Percentiles rank a stretch among this genome's conserved stretches.
These are phyloP conservation scores for Backusella liffmaniae DNA, from an alignment of 192 early-diverging fungal genomes.

Conservation along the genomic window DNA sequence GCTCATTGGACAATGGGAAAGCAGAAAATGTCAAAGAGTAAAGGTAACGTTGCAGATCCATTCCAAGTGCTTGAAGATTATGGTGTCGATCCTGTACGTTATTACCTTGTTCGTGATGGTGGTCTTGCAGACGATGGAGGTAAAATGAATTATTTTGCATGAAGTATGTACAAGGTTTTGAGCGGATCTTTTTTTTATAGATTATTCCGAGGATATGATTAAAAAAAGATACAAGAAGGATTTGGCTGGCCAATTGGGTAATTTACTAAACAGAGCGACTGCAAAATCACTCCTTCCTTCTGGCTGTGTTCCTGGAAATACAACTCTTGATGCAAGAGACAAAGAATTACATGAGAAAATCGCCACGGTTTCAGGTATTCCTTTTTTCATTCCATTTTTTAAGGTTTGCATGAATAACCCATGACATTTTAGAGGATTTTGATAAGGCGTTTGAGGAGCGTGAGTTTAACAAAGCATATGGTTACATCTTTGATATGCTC, in stretches of 20 bases:
- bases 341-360: slow-evolving; percentile 33
- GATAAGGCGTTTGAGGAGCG: slow-evolving; percentile 48
- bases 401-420: neutral
- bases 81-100: slow-evolving; percentile 87
- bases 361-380: slow-evolving; percentile 30
- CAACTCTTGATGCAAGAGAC: slow-evolving; percentile 28
- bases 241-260: slow-evolving; percentile 82
- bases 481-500: slow-evolving; percentile 62
- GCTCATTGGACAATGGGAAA: slow-evolving; percentile 91
- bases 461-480: slow-evolving; percentile 64
- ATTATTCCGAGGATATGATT: slow-evolving; percentile 71
- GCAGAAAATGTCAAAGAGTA: slow-evolving; percentile 96
- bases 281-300: slow-evolving; percentile 55
- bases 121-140: slow-evolving; percentile 83
- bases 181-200: slow-evolving; percentile 28
- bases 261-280: slow-evolving; percentile 71
- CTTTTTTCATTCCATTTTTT: neutral
- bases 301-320: slow-evolving; percentile 35
- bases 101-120: slow-evolving; percentile 89
- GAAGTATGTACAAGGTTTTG: neutral
- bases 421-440: slow-evolving; percentile 25
- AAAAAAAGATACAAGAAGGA: slow-evolving; percentile 71
- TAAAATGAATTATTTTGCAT: slow-evolving; percentile 28
- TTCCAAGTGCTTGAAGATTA: slow-evolving; percentile 63
- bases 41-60: slow-evolving; percentile 91